Base-by-base conservation (phyloP, 371 early-diverging fungal genomes). In the Lichtheimia hyalospora region DNA sequence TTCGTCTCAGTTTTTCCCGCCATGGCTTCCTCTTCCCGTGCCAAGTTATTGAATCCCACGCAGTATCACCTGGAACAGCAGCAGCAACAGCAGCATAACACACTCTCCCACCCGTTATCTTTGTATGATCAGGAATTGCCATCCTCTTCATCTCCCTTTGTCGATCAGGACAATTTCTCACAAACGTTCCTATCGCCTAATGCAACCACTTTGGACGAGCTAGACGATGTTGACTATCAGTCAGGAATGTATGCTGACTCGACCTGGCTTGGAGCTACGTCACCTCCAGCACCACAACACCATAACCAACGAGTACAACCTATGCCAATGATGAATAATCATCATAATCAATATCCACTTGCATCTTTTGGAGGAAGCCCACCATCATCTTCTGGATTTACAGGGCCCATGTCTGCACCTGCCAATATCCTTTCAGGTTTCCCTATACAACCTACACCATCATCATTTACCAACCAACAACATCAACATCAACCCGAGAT, bases 331-430 rank as follows among this genome's bases (percentile, higher is more conserved):
- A 28, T 57, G 24, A 40, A 57, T 39, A 49, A 28, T 18, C 49
- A 24, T 25, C 43, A 24, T n/a, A 41, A 41, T 25, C 49, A 7
- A n/a, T 40, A 27, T 43, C 41, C 42, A 3, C 49, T 59, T 56
- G 52, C 20, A 21, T 52, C 21, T 51, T 34, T 34, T 8, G 34
- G 10, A 8, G 34, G 34, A 10, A 21, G 46, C 25, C 44, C 18
- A 40, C 48, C 60, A 54, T n/a, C 60, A 54, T n/a, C 55, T 62
- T 20, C 59, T 57, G 49, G 49, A 24, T 25, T 43, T 27, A 39
- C 61, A 15, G 61, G 70, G 18, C 71, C 76, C 43, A 73, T 73
- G 71, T 71, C 71, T 52, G 77, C 77, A 27, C 77, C 77, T 25
- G 71, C 77, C 23, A 71, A 73, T 43, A 67, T 71, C 42, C 66